Conservation (phyloP, 2,329 filamentous ascomycete species). For the Fusarium humuli region DNA sequence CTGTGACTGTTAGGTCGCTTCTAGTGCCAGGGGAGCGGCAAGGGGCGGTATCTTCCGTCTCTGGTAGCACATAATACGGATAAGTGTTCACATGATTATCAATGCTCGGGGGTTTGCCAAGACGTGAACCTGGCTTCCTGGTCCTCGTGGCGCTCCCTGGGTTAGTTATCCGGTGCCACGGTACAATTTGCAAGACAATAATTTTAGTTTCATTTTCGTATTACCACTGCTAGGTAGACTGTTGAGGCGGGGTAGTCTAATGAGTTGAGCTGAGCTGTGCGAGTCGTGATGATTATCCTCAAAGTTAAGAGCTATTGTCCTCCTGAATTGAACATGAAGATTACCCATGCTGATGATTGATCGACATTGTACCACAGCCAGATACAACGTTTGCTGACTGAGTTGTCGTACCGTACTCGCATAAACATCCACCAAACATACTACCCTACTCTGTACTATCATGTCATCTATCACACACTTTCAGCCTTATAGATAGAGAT, state of each 20-base stretch:
- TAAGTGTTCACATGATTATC: constrained; percentile 1
- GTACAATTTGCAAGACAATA: constrained; percentile 16
- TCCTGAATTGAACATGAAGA: background rate
- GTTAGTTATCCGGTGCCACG: constrained; percentile 13
- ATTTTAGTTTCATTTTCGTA: constrained; percentile 8
- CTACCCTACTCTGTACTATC: background rate
- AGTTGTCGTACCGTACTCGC: background rate
- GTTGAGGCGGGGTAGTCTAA: constrained; percentile 23
- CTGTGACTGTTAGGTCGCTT: background rate
- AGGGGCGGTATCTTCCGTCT: constrained; percentile 16
- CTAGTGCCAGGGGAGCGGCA: constrained; percentile 4
- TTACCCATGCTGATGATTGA: background rate
- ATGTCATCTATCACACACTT: background rate
- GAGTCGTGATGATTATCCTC: background rate
- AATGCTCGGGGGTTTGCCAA: constrained; percentile 11
- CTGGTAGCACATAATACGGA: background rate
- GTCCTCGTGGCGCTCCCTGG: constrained; percentile 1
- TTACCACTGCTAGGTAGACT: background rate
- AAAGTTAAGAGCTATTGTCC: background rate
- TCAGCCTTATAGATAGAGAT: constrained; percentile 6
- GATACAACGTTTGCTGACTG: background rate
- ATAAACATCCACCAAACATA: background rate
- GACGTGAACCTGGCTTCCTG: constrained; percentile 1
- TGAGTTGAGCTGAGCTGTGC: background rate
- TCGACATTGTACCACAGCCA: background rate